phyloP scores from a whole-genome alignment of 2,329 filamentous ascomycete species.

The Colletotrichum tropicale region DNA sequence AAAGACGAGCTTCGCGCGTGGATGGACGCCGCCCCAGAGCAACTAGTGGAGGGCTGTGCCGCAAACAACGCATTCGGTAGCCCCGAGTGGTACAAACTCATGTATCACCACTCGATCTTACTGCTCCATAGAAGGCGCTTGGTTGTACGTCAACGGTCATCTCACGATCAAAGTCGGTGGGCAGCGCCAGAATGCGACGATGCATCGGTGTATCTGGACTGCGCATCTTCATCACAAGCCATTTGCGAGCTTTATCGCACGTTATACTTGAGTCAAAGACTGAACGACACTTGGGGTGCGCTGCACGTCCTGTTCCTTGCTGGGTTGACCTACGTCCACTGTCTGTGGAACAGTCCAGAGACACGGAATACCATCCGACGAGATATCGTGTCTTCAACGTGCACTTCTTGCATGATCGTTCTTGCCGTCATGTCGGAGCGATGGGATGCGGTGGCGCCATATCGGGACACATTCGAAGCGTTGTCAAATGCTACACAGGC shows the following conservation, averaged over 20 bases:
- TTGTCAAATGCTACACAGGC: background rate
- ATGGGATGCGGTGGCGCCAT: background rate
- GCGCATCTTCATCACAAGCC: background rate
- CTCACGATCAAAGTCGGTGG: background rate
- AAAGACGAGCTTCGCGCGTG: background rate
- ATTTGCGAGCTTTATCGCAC: background rate
- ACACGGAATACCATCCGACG: background rate
- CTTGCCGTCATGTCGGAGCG: background rate
- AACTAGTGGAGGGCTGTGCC: background rate
- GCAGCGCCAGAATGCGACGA: background rate
- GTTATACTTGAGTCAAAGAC: background rate
- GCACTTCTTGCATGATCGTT: background rate
- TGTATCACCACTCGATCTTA: background rate
- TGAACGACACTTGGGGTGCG: background rate
- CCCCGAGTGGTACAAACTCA: background rate
- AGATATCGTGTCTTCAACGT: background rate
- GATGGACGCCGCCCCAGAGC: background rate
- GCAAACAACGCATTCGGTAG: background rate
- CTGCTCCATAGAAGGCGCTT: background rate
- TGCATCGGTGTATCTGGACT: background rate
- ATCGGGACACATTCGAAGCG: background rate
- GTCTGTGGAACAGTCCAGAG: background rate
- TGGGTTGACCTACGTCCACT: background rate
- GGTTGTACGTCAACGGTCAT: background rate
- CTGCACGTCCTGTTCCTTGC: background rate